Conservation (phyloP, 108 stramenopile species). For the Schizochytrium sp. region DNA sequence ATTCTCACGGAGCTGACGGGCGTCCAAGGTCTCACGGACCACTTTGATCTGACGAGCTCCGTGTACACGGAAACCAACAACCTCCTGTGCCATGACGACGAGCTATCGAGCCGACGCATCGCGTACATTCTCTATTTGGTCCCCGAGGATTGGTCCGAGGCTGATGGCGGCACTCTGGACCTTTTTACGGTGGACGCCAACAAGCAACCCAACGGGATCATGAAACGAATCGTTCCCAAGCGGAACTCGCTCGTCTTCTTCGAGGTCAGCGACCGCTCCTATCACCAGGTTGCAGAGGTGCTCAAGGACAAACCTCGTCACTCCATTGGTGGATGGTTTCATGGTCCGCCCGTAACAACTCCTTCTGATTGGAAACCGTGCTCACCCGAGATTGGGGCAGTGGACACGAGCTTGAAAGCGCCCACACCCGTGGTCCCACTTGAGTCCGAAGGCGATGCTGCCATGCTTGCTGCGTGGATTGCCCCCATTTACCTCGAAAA, state of each 20-base stretch:
- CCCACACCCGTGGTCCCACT: neutral
- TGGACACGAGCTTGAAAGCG: neutral
- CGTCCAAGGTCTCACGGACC: neutral
- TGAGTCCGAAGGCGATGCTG: neutral
- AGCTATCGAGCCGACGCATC: neutral
- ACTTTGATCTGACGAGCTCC: neutral
- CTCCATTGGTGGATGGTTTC: constrained; percentile 24
- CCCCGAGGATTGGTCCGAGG: constrained; percentile 9
- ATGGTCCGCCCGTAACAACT: neutral
- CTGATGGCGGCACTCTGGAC: constrained; percentile 20
- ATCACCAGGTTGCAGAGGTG: constrained; percentile 27
- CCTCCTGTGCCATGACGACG: constrained; percentile 30
- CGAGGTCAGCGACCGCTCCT: neutral
- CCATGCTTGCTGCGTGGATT: neutral
- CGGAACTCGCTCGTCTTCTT: constrained; percentile 22
- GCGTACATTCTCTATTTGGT: constrained; percentile 28
- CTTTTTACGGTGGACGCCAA: constrained; percentile 5
- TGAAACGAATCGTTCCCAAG: constrained; percentile 8
- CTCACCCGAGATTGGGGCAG: neutral
- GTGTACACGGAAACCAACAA: neutral
- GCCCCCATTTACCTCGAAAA: neutral
- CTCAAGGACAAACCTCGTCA: neutral
- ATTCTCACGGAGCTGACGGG: neutral
- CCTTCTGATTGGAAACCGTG: neutral
- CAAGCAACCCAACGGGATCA: neutral